Evolutionary conservation across 768 basidiomycete species (phyloP).

Genomic region (Termitomyces bulborhizus): DNA sequence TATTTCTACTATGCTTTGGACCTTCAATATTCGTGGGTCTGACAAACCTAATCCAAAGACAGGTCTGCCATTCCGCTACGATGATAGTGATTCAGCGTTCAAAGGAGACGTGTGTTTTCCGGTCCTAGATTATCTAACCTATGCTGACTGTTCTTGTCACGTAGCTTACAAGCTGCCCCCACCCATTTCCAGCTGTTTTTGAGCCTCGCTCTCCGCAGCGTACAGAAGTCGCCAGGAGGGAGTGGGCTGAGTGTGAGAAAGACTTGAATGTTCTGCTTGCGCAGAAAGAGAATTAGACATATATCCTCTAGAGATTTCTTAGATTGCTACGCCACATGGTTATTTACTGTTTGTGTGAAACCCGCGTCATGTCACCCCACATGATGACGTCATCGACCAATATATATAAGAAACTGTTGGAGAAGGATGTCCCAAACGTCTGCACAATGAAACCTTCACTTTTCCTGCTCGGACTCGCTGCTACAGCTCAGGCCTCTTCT

Average conservation of each 20-base stretch:
- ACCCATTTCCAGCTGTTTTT: neutral
- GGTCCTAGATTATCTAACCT: too few relatives aligned
- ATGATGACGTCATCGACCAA: slow-evolving; percentile 16
- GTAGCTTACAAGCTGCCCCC: neutral
- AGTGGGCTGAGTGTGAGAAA: neutral
- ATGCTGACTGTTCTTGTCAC: neutral
- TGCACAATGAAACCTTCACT: slow-evolving; percentile 23
- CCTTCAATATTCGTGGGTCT: neutral
- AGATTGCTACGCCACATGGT: neutral
- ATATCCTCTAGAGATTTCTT: too few relatives aligned
- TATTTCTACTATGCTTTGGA: neutral
- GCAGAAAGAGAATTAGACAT: neutral
- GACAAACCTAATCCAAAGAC: neutral
- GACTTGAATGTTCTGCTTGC: neutral
- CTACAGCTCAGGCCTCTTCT: slow-evolving; percentile 35
- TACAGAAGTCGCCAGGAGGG: neutral
- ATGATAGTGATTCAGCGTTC: neutral
- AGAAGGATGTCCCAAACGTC: neutral
- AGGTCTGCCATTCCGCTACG: neutral
- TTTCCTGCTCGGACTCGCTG: slow-evolving; percentile 22
- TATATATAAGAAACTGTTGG: slow-evolving; percentile 5
- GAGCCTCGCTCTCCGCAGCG: neutral
- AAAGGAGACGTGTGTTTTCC: neutral
- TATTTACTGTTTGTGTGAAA: neutral
- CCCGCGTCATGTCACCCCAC: slow-evolving; percentile 13